These are phyloP conservation scores for Tulasnella sp. DNA, from an alignment of 768 basidiomycete species.

Conservation along the genomic window DNA sequence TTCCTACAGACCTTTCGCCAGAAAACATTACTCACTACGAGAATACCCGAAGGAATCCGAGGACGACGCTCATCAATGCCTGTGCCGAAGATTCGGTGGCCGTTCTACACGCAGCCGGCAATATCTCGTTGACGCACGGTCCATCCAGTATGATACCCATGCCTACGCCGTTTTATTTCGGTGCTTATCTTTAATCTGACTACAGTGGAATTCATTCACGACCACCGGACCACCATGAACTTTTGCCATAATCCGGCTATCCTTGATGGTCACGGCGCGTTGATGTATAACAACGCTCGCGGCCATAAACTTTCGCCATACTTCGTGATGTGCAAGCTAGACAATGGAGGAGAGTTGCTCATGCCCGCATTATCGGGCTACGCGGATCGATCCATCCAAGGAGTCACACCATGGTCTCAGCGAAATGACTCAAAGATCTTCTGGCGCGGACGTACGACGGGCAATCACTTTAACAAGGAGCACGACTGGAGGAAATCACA, in stretches of 20 bases:
- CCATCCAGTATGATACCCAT: neutral
- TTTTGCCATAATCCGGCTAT: constrained; percentile 34
- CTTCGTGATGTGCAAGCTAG: constrained; percentile 15
- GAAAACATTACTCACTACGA: constrained; percentile 14
- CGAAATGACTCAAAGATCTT: constrained; percentile 28
- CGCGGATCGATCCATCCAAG: neutral
- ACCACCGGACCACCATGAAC: constrained; percentile 38
- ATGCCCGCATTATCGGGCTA: neutral
- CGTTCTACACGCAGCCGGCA: neutral
- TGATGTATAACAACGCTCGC: constrained; percentile 1
- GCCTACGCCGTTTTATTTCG: neutral
- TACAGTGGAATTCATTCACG: constrained; percentile 32
- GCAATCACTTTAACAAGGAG: constrained; percentile 20
- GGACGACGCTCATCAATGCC: constrained; percentile 8
- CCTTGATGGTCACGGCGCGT: neutral
- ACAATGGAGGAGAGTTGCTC: constrained; percentile 3
- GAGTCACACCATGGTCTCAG: constrained; percentile 25
- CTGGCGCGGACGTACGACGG: constrained; percentile 33
- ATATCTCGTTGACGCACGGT: neutral
- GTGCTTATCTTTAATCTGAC: neutral
- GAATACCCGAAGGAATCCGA: constrained; percentile 8
- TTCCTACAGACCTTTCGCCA: constrained; percentile 8
- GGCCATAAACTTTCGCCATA: neutral
- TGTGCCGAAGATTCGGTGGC: constrained; percentile 4
- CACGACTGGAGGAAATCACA: constrained; percentile 23